These are phyloP conservation scores for Cordyceps javanica DNA, from an alignment of 2,329 filamentous ascomycete species.

Conservation along the genomic window DNA sequence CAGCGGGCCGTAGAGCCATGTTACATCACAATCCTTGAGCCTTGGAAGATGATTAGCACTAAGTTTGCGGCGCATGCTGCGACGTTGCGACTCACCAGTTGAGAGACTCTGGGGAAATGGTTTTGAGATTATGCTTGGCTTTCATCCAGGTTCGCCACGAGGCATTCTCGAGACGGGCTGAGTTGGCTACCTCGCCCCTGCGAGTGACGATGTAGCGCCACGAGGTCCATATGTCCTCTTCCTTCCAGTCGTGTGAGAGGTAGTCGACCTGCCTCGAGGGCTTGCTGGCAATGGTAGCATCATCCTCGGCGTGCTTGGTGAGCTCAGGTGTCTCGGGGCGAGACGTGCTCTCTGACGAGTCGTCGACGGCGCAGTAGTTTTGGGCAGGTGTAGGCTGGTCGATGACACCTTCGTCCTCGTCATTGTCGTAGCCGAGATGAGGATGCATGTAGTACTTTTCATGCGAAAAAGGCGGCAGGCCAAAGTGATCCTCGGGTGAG, in stretches of 20 bases:
- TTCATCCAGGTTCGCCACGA: constrained; percentile 98
- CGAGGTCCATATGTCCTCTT: constrained; percentile 96
- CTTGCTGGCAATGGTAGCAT: constrained; percentile 65
- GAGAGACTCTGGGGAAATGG: constrained; percentile 81
- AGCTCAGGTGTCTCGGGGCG: constrained; percentile 52
- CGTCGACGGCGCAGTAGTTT: constrained; percentile 50
- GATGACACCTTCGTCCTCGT: constrained; percentile 39
- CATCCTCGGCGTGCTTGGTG: constrained; percentile 64
- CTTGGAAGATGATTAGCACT: constrained; percentile 42
- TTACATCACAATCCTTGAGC: constrained; percentile 96
- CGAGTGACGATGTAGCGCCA: constrained; percentile 90
- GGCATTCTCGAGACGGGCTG: constrained; percentile 82
- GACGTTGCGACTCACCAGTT: constrained; percentile 67
- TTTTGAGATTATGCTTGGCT: constrained; percentile 77
- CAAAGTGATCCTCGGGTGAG: constrained; percentile 40
- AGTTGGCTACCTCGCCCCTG: constrained; percentile 71
- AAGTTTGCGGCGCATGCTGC: not conserved
- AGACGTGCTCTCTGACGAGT: constrained; percentile 44
- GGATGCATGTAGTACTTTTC: constrained; percentile 37
- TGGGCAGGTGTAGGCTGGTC: constrained; percentile 40
- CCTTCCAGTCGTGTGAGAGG: constrained; percentile 84
- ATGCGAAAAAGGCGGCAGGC: constrained; percentile 40
- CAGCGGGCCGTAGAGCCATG: constrained; percentile 92
- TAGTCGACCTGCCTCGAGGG: constrained; percentile 93
- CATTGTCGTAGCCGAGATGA: constrained; percentile 28